Evolutionary conservation across 2,329 filamentous ascomycete genomes (phyloP).

Genomic region (Scolecobasidium constrictum): DNA sequence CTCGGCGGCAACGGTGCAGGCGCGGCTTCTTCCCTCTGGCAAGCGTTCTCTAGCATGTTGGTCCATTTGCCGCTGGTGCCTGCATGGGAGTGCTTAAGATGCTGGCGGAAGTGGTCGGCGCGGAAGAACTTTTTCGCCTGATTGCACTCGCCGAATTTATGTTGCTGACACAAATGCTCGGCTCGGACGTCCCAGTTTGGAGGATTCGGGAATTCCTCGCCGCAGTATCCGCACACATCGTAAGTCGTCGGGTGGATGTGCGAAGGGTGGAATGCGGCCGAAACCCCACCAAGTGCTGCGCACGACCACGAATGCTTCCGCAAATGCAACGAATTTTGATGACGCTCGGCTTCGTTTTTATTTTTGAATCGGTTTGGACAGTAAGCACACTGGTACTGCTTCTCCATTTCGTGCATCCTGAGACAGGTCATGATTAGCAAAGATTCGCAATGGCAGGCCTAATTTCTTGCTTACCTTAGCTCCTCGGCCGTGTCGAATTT

Average conservation of each 20-base stretch:
- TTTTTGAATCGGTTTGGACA: conserved; percentile 97
- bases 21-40: conserved; percentile 80
- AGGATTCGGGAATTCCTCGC: conserved; percentile 79
- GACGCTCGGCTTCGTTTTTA: conserved; percentile 94
- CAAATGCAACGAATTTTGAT: conserved; percentile 90
- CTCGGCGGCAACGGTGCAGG: conserved; percentile 14
- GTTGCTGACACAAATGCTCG: conserved; percentile 77
- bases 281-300: conserved; percentile 61
- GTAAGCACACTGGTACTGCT: conserved; percentile 88
- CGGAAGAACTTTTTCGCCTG: conserved; percentile 97
- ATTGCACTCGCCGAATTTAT: conserved; percentile 98
- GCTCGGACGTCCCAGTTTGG: conserved; percentile 82
- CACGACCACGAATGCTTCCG: conserved; percentile 95
- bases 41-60: conserved; percentile 92
- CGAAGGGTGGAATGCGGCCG: conserved; percentile 80
- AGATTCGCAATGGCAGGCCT: not conserved
- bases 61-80: conserved; percentile 98
- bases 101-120: conserved; percentile 95
- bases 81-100: conserved; percentile 93
- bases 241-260: conserved; percentile 47
- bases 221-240: conserved; percentile 91
- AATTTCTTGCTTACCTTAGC: conserved; percentile 53
- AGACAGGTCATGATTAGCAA: conserved; percentile 12
- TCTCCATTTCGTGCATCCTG: conserved; percentile 84
- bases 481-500: conserved; percentile 83